Conservation (phyloP, 2,329 filamentous ascomycete genomes). For the Ilyonectria sp. region DNA sequence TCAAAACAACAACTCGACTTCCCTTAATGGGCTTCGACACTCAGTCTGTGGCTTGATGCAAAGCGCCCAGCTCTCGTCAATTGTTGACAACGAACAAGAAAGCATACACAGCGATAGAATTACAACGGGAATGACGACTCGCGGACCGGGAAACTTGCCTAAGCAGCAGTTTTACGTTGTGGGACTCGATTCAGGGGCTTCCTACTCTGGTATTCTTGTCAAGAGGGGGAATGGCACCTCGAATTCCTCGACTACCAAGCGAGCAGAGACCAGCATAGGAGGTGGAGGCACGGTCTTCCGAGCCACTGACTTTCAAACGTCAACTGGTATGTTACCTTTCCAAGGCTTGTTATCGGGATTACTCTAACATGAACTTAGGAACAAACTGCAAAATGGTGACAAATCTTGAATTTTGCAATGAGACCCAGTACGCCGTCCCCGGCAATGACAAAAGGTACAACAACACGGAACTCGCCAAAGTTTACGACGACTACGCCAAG, state of each 20-base stretch:
- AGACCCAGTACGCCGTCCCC: constrained; percentile 93
- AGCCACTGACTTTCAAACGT: constrained; percentile 82
- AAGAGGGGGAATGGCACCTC: constrained; percentile 66
- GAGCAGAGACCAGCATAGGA: constrained; percentile 63
- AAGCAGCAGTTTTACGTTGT: constrained; percentile 92
- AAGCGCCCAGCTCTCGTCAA: constrained; percentile 74
- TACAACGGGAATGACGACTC: constrained; percentile 77
- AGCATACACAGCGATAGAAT: constrained; percentile 64
- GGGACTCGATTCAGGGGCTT: constrained; percentile 79
- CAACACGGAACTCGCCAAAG: constrained; percentile 73
- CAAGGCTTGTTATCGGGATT: neutral
- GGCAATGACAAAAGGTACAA: constrained; percentile 78
- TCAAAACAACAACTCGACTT: constrained; percentile 71
- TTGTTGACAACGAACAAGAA: constrained; percentile 61
- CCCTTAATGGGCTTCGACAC: constrained; percentile 78
- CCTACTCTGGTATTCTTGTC: constrained; percentile 82
- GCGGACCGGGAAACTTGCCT: constrained; percentile 76
- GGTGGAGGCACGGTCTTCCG: constrained; percentile 85
- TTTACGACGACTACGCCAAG: constrained; percentile 85
- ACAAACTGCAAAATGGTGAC: constrained; percentile 89
- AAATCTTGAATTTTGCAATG: constrained; percentile 89
- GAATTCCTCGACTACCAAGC: constrained; percentile 61
- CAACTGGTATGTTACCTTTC: constrained; percentile 72
- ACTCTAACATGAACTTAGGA: constrained; percentile 60
- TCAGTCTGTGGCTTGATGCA: constrained; percentile 87